A percentile compares a stretch with the other conserved stretches of the same genome.
Evolutionary conservation across 768 basidiomycete species (phyloP).

Genomic region (Leccinum fibrillosum): DNA sequence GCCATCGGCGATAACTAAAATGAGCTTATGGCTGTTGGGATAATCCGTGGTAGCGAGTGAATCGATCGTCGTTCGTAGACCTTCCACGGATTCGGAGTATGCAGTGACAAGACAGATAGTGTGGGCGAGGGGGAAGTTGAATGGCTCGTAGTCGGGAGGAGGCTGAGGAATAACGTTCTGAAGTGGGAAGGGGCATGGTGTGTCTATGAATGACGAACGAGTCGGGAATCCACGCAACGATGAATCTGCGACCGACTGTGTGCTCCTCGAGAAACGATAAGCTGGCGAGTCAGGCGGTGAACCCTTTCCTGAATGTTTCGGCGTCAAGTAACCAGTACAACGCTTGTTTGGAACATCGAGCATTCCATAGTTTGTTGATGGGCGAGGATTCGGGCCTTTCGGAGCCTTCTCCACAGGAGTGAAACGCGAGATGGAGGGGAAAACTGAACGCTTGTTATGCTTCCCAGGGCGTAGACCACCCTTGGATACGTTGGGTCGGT

Average conservation of each 20-base stretch:
- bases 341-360: conserved; percentile 65
- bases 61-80: conserved; percentile 95
- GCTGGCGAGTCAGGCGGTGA: conserved; percentile 70
- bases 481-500: conserved; percentile 86
- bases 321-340: conserved; percentile 47
- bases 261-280: conserved; percentile 77
- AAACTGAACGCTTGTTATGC: conserved; percentile 50
- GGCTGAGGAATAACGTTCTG: conserved; percentile 91
- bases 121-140: conserved; percentile 92
- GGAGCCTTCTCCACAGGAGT: conserved; percentile 66
- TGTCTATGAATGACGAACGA: conserved; percentile 58
- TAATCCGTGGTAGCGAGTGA: conserved; percentile 98
- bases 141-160: conserved; percentile 86
- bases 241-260: conserved; percentile 64
- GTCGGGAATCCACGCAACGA: conserved; percentile 27
- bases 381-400: conserved; percentile 51
- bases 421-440: conserved; percentile 71
- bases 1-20: conserved; percentile 95
- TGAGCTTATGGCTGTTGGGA: conserved; percentile 94
- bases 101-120: conserved; percentile 97
- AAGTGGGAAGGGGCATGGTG: conserved; percentile 90
- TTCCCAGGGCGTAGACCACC: conserved; percentile 55
- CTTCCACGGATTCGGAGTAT: conserved; percentile 96
- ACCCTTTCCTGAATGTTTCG: conserved; percentile 42
- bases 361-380: conserved; percentile 63